Base-by-base conservation (phyloP, 305 asterid species). In the Fraxinus sp. region DNA sequence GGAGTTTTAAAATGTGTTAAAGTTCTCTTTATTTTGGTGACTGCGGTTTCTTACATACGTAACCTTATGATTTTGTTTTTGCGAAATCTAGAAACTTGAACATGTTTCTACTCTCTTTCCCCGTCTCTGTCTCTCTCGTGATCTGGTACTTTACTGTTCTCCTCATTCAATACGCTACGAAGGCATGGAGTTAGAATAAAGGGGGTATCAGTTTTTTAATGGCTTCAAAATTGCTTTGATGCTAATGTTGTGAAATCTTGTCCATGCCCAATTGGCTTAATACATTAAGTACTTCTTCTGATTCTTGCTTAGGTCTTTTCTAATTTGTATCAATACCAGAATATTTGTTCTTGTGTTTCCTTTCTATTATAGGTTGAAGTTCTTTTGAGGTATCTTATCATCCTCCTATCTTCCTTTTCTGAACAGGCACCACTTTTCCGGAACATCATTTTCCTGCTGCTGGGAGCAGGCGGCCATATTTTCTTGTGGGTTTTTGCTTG, bases 381-480 rank as follows among this genome's bases (percentile, higher is more conserved):
- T 22, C 46, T 82, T 76, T 9, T 68, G 64, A 37, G 79, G 78
- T 71, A 72, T 72, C 78, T 79, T 72, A 83, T 85, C 74, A 87
- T 41, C 66, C 74, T 81, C 59, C 71, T 82, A 24, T 83, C 78
- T 16, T 78, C 62, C 76, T 37, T 39, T 35, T 68, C 28, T 30
- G 13, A 75, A 64, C 88, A 92, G 94, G 91, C 10, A n/a, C 24
- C 64, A 55, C 64, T 55, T 55, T 5, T 55, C 64, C 64, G 3
- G 64, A 55, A 55, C 64, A 5, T 79, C 90, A 46, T 80, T 82
- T 86, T 64, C 85, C 86, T 8, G 22, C 72, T 59, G 26, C 64
- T 55, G 64, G 64, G 64, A 55, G 64, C 89, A 89, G 88, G 88
- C 88, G 91, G 13, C 86, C 91, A 68, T 85, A 85, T 82, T 85